Conservation (phyloP, 2,329 filamentous ascomycete species). For the Hypoxylon sp. region DNA sequence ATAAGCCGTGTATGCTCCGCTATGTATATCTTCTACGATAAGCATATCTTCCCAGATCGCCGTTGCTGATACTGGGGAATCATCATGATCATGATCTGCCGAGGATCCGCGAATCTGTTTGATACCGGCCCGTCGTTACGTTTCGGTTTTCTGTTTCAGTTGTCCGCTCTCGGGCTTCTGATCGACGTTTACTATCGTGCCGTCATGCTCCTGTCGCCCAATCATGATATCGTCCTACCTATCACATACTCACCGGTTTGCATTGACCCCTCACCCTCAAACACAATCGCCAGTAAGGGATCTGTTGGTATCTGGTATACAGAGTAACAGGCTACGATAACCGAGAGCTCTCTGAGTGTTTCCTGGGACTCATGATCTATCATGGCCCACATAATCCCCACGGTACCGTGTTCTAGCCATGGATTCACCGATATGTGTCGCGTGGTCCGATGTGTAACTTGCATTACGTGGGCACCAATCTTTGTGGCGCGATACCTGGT, state of each 20-base stretch:
- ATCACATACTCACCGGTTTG: conserved; percentile 1
- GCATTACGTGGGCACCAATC: neutral
- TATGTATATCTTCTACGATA: conserved; percentile 4
- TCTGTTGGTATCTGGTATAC: neutral
- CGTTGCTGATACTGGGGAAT: conserved; percentile 17
- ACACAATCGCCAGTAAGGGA: neutral
- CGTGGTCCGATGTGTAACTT: conserved; percentile 7
- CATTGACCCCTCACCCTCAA: conserved; percentile 8
- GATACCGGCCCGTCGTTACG: conserved; percentile 39
- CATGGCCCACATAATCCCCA: conserved; percentile 9
- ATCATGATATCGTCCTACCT: conserved; percentile 13
- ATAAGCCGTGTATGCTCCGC: neutral
- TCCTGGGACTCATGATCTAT: neutral
- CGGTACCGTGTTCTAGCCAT: neutral
- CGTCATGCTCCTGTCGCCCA: conserved; percentile 2
- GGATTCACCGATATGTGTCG: conserved; percentile 3
- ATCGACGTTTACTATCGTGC: conserved; percentile 13
- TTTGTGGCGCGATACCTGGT: neutral
- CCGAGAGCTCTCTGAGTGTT: conserved; percentile 2
- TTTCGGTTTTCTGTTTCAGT: conserved; percentile 37
- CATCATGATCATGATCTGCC: conserved; percentile 34
- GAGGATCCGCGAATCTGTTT: conserved; percentile 39
- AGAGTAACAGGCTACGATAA: neutral
- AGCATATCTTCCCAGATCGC: conserved; percentile 15
- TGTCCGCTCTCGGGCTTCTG: conserved; percentile 23